Evolutionary conservation across 352 stramenopile species (phyloP).

Genomic region (Phytophthora fragariae): DNA sequence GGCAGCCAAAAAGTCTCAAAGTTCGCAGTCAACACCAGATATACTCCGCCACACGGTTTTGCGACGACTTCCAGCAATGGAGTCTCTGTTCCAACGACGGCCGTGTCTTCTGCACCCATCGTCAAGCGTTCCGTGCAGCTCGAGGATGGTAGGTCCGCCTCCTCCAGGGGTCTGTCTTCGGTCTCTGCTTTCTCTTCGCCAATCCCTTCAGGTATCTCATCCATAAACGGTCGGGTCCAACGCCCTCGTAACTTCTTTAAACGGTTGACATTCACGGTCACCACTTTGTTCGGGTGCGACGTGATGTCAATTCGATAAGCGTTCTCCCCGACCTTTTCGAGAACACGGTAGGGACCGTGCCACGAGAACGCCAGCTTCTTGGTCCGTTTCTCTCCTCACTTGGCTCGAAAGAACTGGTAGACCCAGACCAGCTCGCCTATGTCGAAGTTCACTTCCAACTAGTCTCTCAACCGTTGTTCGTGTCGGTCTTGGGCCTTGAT

Average conservation of each 20-base stretch:
- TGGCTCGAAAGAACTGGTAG: conserved; percentile 9
- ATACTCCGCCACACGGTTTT: background rate
- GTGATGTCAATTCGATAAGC: background rate
- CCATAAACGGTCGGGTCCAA: conserved; percentile 1
- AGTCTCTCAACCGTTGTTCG: background rate
- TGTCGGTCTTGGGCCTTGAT: background rate
- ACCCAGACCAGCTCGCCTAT: conserved; percentile 7
- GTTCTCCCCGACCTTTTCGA: background rate
- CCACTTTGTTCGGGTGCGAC: background rate
- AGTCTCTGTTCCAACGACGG: background rate
- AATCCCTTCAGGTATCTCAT: background rate
- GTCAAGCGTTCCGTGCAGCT: background rate
- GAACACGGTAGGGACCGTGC: conserved; percentile 16
- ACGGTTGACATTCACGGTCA: conserved; percentile 4
- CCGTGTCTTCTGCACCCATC: background rate
- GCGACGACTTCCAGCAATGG: background rate
- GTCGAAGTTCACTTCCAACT: conserved; percentile 1
- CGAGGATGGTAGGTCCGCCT: background rate
- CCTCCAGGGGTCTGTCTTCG: background rate
- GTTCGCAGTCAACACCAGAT: background rate
- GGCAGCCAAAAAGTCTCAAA: conserved; percentile 9
- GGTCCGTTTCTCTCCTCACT: background rate
- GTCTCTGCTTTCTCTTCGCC: background rate
- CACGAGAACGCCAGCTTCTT: conserved; percentile 20
- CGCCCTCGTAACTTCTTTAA: conserved; percentile 1